These are phyloP conservation scores for Aspergillus diversus DNA, from an alignment of 495 filamentous ascomycete genomes.

Conservation along the genomic window DNA sequence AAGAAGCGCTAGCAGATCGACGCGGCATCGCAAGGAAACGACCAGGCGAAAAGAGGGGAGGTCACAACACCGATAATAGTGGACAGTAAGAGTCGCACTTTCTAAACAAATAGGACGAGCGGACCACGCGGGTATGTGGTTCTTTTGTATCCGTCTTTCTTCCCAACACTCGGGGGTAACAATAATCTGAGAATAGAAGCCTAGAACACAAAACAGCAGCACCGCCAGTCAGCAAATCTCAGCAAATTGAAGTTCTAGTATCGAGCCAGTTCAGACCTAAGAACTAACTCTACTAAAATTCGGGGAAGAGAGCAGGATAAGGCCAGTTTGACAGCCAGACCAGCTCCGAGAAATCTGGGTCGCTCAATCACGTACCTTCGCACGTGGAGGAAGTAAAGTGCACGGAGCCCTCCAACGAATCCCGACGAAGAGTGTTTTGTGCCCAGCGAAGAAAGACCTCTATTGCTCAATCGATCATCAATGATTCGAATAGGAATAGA, in stretches of 20 bases:
- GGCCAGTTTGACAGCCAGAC: slow-evolving; percentile 2
- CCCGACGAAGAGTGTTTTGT: background rate
- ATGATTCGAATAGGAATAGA: background rate
- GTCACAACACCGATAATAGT: slow-evolving; percentile 21
- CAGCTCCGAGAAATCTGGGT: slow-evolving; percentile 21
- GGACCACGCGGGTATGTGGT: background rate
- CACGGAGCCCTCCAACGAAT: slow-evolving; percentile 21
- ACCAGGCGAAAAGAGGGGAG: slow-evolving; percentile 28
- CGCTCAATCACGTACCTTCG: slow-evolving; percentile 23
- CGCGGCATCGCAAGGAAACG: slow-evolving; percentile 58
- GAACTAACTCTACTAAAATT: too few species aligned
- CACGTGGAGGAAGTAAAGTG: slow-evolving; percentile 25
- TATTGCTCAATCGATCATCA: background rate
- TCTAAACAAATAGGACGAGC: slow-evolving; percentile 10
- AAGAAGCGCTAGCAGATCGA: slow-evolving; percentile 54
- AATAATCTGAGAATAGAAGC: slow-evolving; percentile 12
- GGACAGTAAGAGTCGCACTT: slow-evolving; percentile 18
- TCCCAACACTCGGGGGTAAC: background rate
- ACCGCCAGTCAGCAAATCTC: slow-evolving; percentile 15
- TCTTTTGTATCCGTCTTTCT: background rate
- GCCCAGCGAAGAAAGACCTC: background rate
- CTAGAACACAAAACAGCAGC: slow-evolving; percentile 1
- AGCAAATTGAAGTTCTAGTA: background rate
- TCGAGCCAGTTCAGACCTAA: background rate
- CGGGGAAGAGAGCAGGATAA: too few species aligned